phyloP scores from a whole-genome alignment of 192 early-diverging fungal genomes.

The Fimicolochytrium jonesii region DNA sequence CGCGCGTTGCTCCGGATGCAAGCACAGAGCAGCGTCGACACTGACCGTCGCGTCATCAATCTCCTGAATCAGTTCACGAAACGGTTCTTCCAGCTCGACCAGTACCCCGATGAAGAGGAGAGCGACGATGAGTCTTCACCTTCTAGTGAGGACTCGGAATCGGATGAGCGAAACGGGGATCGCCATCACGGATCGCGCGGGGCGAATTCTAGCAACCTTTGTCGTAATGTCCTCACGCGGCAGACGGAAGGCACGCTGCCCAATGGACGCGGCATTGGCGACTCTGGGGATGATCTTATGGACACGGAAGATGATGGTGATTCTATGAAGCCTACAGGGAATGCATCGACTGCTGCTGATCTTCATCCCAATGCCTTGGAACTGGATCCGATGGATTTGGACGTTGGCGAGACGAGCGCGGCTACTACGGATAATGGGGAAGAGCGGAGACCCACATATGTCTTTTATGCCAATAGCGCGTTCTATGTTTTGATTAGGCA shows the following conservation, averaged over 20 bases:
- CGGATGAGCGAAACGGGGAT: too few species aligned
- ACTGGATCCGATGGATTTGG: constrained; percentile 8
- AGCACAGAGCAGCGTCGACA: constrained; percentile 4
- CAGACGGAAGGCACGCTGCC: too few species aligned
- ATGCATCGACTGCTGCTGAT: too few species aligned
- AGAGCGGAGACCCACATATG: constrained; percentile 34
- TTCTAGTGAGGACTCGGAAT: too few species aligned
- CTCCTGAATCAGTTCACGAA: constrained; percentile 18
- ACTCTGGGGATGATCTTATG: constrained; percentile 14
- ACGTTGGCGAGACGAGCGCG: background rate
- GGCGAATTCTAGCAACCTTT: background rate
- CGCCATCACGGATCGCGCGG: too few species aligned
- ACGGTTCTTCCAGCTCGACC: constrained; percentile 56
- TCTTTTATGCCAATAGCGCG: constrained; percentile 82
- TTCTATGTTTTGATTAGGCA: constrained; percentile 89
- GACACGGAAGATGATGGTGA: constrained; percentile 34
- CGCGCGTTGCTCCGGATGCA: constrained; percentile 69
- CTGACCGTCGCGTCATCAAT: background rate
- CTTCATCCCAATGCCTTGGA: too few species aligned
- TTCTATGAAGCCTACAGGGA: too few species aligned
- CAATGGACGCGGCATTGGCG: constrained; percentile 1
- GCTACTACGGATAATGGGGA: constrained; percentile 4
- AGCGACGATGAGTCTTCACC: constrained; percentile 14
- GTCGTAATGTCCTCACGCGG: constrained; percentile 12
- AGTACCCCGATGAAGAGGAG: constrained; percentile 47